These are phyloP conservation scores for Sporobolus alterniflorus DNA, from an alignment of 202 grass and related monocot species.

Conservation along the genomic window DNA sequence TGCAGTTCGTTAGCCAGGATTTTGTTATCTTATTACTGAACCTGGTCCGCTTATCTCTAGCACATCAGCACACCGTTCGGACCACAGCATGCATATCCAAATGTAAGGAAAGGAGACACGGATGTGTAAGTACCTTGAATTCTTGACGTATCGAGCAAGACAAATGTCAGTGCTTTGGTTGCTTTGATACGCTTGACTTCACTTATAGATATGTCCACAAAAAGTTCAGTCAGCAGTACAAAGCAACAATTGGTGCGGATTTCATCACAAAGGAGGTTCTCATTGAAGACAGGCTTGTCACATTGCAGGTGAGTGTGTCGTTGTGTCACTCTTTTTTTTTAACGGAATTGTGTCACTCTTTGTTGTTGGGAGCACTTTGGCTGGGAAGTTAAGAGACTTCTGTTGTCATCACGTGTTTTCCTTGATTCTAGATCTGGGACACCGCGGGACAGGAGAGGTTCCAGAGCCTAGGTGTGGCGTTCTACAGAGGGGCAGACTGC, in stretches of 20 bases:
- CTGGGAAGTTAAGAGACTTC: neutral
- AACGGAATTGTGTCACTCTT: neutral
- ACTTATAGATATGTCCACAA: constrained; percentile 97
- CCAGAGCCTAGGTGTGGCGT: constrained; percentile 97
- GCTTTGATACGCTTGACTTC: constrained; percentile 52
- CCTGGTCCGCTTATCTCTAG: neutral
- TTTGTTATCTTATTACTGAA: constrained; percentile 8
- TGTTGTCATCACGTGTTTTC: constrained; percentile 12
- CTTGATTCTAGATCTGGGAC: constrained; percentile 88
- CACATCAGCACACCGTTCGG: neutral
- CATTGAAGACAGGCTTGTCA: constrained; percentile 95
- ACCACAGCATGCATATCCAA: neutral
- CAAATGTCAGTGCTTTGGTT: neutral
- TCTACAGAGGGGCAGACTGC: constrained; percentile 97
- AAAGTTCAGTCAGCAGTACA: constrained; percentile 98
- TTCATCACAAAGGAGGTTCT: constrained; percentile 99
- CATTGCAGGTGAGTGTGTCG: constrained; percentile 69
- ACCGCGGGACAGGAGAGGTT: constrained; percentile 98
- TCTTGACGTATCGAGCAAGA: neutral
- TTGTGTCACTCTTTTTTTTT: too few species aligned
- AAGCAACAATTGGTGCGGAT: constrained; percentile 99
- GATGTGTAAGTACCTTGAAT: neutral
- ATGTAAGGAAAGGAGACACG: neutral
- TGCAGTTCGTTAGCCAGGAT: neutral
- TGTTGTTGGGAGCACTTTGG: neutral